Conservation (phyloP, 441 rosid species). For the Macaranga tanarius region DNA sequence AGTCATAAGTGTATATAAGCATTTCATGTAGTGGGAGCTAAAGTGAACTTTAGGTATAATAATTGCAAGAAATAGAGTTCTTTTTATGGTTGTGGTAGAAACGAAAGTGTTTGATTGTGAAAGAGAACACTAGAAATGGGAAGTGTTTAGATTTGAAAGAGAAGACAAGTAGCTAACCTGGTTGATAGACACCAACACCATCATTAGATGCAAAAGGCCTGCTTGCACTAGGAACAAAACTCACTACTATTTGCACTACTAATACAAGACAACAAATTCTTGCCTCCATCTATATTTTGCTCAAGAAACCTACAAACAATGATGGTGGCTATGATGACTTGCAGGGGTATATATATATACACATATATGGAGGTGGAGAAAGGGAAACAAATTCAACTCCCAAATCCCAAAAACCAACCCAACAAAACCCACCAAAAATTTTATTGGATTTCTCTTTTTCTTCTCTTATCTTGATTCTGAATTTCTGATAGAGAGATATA, state of each 20-base stretch:
- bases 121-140: too few species aligned
- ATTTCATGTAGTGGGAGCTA: not conserved
- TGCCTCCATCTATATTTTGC: slow-evolving; percentile 32
- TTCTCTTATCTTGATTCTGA: slow-evolving; percentile 15
- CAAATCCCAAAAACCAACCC: slow-evolving; percentile 28
- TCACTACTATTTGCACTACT: slow-evolving; percentile 34
- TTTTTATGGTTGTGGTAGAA: not conserved
- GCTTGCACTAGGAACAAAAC: slow-evolving; percentile 40
- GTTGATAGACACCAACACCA: slow-evolving; percentile 29
- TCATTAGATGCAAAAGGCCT: slow-evolving; percentile 41
- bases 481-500: too few species aligned
- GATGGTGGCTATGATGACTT: slow-evolving; percentile 20
- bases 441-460: slow-evolving; percentile 27
- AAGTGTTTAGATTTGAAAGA: not conserved
- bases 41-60: slow-evolving; percentile 19
- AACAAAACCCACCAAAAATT: not conserved
- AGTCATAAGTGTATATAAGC: too few species aligned
- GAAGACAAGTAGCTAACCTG: slow-evolving; percentile 31
- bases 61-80: slow-evolving; percentile 2
- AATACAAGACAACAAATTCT: slow-evolving; percentile 29
- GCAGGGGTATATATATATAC: not conserved
- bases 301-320: slow-evolving; percentile 14
- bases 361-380: not conserved
- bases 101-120: not conserved
- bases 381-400: slow-evolving; percentile 15